Base-by-base conservation (phyloP, 2,329 filamentous ascomycete species). In the Amauroascus niger region DNA sequence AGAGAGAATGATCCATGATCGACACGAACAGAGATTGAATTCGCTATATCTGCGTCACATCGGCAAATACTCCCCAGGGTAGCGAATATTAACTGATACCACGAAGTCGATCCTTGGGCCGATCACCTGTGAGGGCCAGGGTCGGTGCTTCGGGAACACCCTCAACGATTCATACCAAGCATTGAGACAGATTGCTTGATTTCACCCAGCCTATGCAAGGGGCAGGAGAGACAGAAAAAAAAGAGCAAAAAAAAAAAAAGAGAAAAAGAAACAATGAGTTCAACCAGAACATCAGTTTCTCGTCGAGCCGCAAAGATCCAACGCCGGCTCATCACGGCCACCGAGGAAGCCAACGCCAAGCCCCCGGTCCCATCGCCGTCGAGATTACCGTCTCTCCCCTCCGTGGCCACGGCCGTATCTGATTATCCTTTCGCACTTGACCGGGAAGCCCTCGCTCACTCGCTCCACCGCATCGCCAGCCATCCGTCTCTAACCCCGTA, bases 401-500 rank as follows among this genome's bases (percentile, higher is more conserved):
- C 51, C 9, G 24, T 53, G 16, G 20, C 45, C 53, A 48, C n/a
- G n/a, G n/a, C n/a, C n/a, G n/a, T n/a, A n/a, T n/a, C n/a, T n/a
- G n/a, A 28, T n/a, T 9, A 55, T 22, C 41, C 41, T 28, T 52
- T 30, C 18, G 20, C 40, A 14, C 4, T 45, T 30, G 50, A 52
- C n/a, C 41, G 46, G 20, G 50, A 52, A 46, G 50, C 41, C 20
- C 41, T 52, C 47, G n/a, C 46, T 37, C 67, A 66, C 55, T 60
- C 65, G 24, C 68, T 76, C 44, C 61, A 60, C 20, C 69, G 70
- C 50, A 75, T 78, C 58, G 62, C 66, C 26, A 61, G 65, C 24
- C 73, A 76, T 49, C 69, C 68, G 39, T 65, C 67, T n/a, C 69
- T 79, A 18, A 77, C 76, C 2, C 68, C 73, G 14, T 77, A 76